Evolutionary conservation across 192 early-diverging fungal species (phyloP), one percentile per base, ranked within the genome.

Genomic region (Rhizophagus sp.): DNA sequence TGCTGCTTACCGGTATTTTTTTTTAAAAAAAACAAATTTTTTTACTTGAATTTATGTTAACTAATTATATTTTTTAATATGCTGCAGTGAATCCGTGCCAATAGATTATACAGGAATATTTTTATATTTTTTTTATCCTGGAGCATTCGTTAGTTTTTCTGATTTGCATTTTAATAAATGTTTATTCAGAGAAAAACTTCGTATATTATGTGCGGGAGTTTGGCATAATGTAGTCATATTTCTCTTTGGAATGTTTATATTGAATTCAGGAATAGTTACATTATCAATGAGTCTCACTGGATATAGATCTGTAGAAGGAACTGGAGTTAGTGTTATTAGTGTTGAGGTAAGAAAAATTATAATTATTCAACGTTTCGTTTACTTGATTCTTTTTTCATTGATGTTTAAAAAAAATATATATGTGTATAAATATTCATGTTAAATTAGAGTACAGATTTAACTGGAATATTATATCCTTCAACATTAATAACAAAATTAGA

Each of bases 71-170:
- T 62, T 44, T 73, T 17, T 74, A 64, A 17, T 67, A 1, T 62
- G n/a, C 65, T 6, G 47, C 67, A 94, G 92, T 50, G 88, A 93
- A 79, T 79, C 82, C 61, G 87, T 91, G 1, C 87, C 86, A 41
- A 88, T 94, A 34, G 87, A 88, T 62, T 83, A 82, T n/a, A 83
- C 87, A 27, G 93, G 93, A 62, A 79, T 94, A 67, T 92, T 94
- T 79, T 71, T 94, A 63, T 84, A 86, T 62, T 85, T 92, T 66
- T 81, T 94, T 50, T 94, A 91, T 80, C 93, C 93, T 1, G 93
- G 93, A 79, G 93, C 93, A 39, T 94, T 94, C 88, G 93, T 94
- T 66, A 87, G 91, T 71, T 79, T 94, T 33, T 84, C 87, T 2
- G 75, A 87, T 6, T 79, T 85, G 36, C 72, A 79, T 27, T 69